A percentile compares a stretch with the other conserved stretches of the same genome.
phyloP scores from a whole-genome alignment of 495 filamentous ascomycete genomes.

The Penicillium maclennaniae region DNA sequence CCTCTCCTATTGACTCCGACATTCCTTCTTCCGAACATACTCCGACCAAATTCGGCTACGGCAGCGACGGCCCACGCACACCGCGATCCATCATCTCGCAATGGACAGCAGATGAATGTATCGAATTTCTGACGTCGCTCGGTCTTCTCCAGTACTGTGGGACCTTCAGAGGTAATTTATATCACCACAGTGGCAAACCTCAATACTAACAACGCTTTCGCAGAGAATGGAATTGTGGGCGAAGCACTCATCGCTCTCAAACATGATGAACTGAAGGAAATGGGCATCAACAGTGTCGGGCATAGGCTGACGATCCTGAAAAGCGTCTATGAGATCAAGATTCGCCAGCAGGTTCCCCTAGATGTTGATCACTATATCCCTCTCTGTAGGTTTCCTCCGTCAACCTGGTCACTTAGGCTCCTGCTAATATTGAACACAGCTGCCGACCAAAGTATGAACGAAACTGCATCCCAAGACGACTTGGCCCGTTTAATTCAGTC shows the following conservation, averaged over 20 bases:
- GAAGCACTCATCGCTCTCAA: constrained; percentile 84
- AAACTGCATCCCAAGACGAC: constrained; percentile 85
- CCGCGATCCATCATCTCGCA: constrained; percentile 79
- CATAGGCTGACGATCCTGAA: constrained; percentile 94
- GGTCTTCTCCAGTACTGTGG: constrained; percentile 82
- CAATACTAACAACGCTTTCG: background rate
- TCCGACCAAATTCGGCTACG: constrained; percentile 75
- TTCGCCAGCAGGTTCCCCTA: constrained; percentile 83
- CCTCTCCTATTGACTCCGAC: constrained; percentile 76
- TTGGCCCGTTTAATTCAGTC: constrained; percentile 84
- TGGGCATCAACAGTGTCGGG: constrained; percentile 87
- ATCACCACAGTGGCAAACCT: background rate
- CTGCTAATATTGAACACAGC: constrained; percentile 48
- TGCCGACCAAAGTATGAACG: constrained; percentile 82
- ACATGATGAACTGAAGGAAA: constrained; percentile 91
- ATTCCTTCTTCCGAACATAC: constrained; percentile 81
- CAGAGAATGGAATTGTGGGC: constrained; percentile 91
- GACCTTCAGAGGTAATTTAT: constrained; percentile 66
- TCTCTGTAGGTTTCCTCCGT: constrained; percentile 60
- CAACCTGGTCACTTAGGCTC: background rate
- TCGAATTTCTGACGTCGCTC: constrained; percentile 74
- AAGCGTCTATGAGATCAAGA: constrained; percentile 90
- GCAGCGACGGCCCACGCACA: constrained; percentile 58
- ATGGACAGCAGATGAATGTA: constrained; percentile 86
- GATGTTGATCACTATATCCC: constrained; percentile 94